phyloP scores from a whole-genome alignment of 495 filamentous ascomycete species.

The Aspergillus wentii region DNA sequence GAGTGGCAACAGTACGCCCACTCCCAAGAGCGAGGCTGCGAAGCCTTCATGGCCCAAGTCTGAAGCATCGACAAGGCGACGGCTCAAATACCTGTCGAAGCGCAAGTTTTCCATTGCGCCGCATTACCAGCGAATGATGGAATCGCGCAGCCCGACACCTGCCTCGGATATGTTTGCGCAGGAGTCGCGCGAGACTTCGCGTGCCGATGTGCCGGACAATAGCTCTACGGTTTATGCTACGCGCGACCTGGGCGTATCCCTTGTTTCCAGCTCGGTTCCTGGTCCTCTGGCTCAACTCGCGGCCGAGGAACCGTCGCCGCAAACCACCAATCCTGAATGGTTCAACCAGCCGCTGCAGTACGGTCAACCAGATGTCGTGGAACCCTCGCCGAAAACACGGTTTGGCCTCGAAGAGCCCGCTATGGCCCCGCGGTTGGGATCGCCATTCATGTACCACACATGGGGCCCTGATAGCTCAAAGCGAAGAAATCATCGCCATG shows the following conservation, averaged over 20 bases:
- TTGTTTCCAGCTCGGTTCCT: conserved; percentile 71
- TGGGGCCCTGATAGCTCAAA: conserved; percentile 49
- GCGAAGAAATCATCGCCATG: conserved; percentile 23
- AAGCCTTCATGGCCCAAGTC: conserved; percentile 71
- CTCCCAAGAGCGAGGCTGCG: conserved; percentile 17
- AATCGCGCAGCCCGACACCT: conserved; percentile 71
- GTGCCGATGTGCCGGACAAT: conserved; percentile 16
- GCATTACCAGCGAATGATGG: conserved; percentile 65
- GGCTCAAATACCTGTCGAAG: conserved; percentile 80
- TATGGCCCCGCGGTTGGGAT: conserved; percentile 42
- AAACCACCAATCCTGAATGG: conserved; percentile 22
- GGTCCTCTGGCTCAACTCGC: conserved; percentile 64
- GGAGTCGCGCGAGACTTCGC: conserved; percentile 25
- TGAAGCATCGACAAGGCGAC: conserved; percentile 69
- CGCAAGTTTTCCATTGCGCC: conserved; percentile 63
- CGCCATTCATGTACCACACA: conserved; percentile 53
- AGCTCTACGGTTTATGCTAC: conserved; percentile 51
- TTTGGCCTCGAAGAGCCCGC: conserved; percentile 20
- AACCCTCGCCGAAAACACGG: conserved; percentile 9
- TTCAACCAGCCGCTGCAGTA: conserved; percentile 28
- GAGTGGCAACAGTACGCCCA: conserved; percentile 66
- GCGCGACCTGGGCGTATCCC: conserved; percentile 80
- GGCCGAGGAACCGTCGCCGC: conserved; percentile 21
- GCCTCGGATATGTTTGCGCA: conserved; percentile 52
- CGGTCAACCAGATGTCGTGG: not conserved